Evolutionary conservation across 2,329 filamentous ascomycete genomes (phyloP).

Genomic region (Kalmusia sp.): DNA sequence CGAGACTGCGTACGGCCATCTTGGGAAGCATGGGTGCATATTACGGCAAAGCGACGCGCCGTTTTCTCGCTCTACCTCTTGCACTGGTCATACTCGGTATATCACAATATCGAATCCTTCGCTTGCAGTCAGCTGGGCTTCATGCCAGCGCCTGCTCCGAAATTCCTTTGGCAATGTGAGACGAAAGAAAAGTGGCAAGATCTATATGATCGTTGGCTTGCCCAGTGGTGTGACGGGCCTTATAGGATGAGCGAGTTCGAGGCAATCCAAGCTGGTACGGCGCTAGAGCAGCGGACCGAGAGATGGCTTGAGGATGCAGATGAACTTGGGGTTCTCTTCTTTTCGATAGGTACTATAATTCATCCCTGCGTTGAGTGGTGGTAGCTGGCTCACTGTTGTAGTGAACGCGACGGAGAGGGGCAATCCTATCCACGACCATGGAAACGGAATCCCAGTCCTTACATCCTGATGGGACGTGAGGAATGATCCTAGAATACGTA

Average conservation of each 20-base stretch:
- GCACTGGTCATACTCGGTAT: conserved; percentile 50
- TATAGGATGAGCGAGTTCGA: conserved; percentile 44
- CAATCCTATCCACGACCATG: conserved; percentile 5
- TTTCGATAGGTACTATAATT: conserved; percentile 43
- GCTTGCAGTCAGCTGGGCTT: conserved; percentile 47
- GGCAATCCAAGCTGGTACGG: conserved; percentile 33
- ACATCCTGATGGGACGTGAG: conserved; percentile 6
- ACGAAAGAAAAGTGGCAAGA: conserved; percentile 42
- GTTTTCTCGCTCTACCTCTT: conserved; percentile 46
- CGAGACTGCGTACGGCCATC: conserved; percentile 34
- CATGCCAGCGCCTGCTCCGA: conserved; percentile 49
- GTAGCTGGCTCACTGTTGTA: conserved; percentile 15
- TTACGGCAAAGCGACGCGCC: conserved; percentile 63
- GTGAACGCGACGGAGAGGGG: conserved; percentile 24
- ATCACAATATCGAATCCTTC: conserved; percentile 42
- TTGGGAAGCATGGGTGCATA: conserved; percentile 52
- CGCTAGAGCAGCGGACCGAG: conserved; percentile 43
- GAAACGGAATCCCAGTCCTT: conserved; percentile 7
- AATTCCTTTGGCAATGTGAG: conserved; percentile 48
- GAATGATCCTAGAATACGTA: neutral
- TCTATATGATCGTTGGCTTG: conserved; percentile 44
- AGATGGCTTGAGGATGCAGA: conserved; percentile 53
- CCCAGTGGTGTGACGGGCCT: conserved; percentile 40
- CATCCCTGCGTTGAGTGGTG: conserved; percentile 23
- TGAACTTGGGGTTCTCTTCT: conserved; percentile 51